A percentile compares a stretch with the other conserved stretches of the same genome.
Conservation (phyloP, 257 asterid genomes). For the Ilex asprella region DNA sequence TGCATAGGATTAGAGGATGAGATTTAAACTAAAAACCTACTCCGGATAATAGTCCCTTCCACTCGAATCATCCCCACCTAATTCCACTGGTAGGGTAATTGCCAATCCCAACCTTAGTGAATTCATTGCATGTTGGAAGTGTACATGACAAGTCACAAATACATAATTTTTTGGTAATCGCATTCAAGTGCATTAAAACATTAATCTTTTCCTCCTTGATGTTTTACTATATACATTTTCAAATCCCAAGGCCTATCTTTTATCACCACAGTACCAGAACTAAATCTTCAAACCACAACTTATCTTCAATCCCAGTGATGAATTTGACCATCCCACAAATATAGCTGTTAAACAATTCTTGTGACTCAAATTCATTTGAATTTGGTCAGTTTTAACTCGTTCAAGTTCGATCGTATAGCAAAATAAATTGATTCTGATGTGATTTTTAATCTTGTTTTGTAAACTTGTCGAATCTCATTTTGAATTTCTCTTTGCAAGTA, state of each 20-base stretch:
- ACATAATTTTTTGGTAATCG: constrained; percentile 14
- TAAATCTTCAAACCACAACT: constrained; percentile 3
- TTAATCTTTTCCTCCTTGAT: not conserved
- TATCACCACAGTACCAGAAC: constrained; percentile 11
- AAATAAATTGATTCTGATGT: too few species aligned
- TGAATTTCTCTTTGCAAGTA: too few species aligned
- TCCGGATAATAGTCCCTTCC: too few species aligned
- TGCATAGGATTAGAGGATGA: too few species aligned
- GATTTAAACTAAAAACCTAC: too few species aligned
- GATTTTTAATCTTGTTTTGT: too few species aligned
- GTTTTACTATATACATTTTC: constrained; percentile 13
- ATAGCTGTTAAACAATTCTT: too few species aligned
- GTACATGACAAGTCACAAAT: constrained; percentile 16
- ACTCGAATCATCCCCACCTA: too few species aligned
- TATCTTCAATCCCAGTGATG: not conserved
- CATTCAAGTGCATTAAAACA: constrained; percentile 41
- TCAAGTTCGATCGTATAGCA: too few species aligned
- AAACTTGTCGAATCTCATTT: too few species aligned
- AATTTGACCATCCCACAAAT: constrained; percentile 23
- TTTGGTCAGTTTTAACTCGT: too few species aligned
- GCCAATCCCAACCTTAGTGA: not conserved
- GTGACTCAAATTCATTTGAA: too few species aligned
- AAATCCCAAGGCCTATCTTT: constrained; percentile 40
- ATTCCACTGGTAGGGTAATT: constrained; percentile 1
- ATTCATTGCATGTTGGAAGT: constrained; percentile 21